A percentile compares a stretch with the other conserved stretches of the same genome.
phyloP scores from a whole-genome alignment of 768 basidiomycete species.

The Tulasnella sp. region DNA sequence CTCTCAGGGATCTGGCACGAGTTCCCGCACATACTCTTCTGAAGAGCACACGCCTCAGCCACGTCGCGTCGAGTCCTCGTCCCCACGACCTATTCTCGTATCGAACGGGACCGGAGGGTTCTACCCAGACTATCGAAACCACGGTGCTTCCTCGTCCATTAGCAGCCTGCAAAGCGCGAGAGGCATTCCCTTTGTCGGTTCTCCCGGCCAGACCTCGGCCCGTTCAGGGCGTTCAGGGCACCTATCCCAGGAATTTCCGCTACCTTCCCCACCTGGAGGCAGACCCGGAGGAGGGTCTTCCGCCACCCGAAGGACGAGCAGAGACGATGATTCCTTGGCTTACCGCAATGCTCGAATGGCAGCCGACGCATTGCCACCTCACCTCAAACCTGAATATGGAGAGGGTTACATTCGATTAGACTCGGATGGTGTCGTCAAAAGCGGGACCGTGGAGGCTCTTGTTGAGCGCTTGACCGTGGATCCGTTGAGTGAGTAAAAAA shows the following conservation, averaged over 20 bases:
- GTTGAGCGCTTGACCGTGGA: constrained; percentile 67
- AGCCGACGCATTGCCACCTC: constrained; percentile 50
- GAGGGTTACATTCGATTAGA: constrained; percentile 62
- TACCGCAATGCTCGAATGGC: constrained; percentile 42
- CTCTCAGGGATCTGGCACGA: constrained; percentile 10
- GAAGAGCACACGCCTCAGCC: background rate
- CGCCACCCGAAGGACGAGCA: constrained; percentile 27
- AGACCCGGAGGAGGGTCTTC: background rate
- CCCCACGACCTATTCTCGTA: background rate
- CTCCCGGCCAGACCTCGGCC: background rate
- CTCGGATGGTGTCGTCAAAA: constrained; percentile 60
- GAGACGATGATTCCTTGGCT: constrained; percentile 45
- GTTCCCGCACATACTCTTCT: constrained; percentile 5
- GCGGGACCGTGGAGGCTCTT: constrained; percentile 67
- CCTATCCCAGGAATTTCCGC: constrained; percentile 10
- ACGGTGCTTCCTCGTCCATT: background rate
- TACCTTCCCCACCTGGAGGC: constrained; percentile 2
- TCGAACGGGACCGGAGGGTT: constrained; percentile 2
- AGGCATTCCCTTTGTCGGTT: background rate
- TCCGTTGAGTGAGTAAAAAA: constrained; percentile 51
- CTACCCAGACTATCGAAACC: background rate
- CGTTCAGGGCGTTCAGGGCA: constrained; percentile 6
- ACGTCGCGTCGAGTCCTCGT: background rate
- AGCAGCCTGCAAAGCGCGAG: background rate
- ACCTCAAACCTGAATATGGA: constrained; percentile 53